Evolutionary conservation across 768 basidiomycete genomes (phyloP), one percentile per base, ranked within the genome.

Genomic region (Asterophora lycoperdoides): DNA sequence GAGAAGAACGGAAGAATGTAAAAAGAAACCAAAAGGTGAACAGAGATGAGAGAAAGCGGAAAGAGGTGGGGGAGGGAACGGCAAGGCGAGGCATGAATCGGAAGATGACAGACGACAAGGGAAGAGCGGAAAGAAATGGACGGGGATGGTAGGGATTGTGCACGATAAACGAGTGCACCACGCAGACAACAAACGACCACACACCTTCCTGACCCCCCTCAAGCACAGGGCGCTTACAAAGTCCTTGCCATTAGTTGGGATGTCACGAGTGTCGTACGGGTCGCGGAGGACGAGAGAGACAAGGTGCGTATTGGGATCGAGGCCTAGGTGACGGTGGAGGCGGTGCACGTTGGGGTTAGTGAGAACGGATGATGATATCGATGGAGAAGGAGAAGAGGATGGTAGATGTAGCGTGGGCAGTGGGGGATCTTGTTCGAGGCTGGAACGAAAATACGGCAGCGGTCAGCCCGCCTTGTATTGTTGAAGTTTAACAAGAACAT

Each of bases 161-260:
- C n/a, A n/a, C n/a, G n/a, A n/a, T n/a, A n/a, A n/a, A n/a, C n/a
- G n/a, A n/a, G n/a, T n/a, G n/a, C n/a, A n/a, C n/a, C n/a, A n/a
- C n/a, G n/a, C n/a, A n/a, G n/a, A n/a, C n/a, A n/a, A n/a, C n/a
- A n/a, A 13, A 10, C 18, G 40, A n/a, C 9, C 6, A 46, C 68
- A 19, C 28, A 85, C 87, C 80, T 84, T 86, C 19, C 80, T 76
- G 1, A 89, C 80, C 8, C 90, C 90, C 8, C 87, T 72, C 20
- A 84, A 64, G 44, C 82, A 83, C 28, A 73, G 68, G 0, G 79
- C 81, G 3, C 75, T 73, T 9, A 89, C 65, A 52, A 76, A 69
- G 5, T 70, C 55, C 30, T 81, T 79, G 3, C 82, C 80, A 53
- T 90, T 92, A 0, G 87, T 69, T 0, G 89, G 89, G 78, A 89